Conservation (phyloP, 345 rosid species). For the Citrus mangshanensis region DNA sequence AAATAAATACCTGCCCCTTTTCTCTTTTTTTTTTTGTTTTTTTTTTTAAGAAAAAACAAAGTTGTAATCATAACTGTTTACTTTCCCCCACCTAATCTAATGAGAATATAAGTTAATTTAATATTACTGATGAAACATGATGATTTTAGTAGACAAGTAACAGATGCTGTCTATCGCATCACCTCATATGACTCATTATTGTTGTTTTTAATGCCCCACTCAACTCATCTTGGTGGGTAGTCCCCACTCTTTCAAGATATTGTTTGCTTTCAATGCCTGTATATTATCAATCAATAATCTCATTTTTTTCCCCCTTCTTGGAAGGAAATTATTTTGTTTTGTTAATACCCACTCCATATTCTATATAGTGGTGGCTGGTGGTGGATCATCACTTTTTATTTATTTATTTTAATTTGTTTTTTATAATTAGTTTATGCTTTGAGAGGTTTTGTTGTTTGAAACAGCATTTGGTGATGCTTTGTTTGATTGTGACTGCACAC, state of each 20-base stretch:
- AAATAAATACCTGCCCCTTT: not conserved
- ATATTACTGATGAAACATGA: not conserved
- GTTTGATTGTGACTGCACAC: constrained; percentile 16
- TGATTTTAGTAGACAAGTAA: constrained; percentile 14
- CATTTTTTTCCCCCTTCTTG: not conserved
- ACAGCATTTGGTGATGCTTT: constrained; percentile 6
- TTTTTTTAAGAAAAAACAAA: not conserved
- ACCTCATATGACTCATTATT: constrained; percentile 29
- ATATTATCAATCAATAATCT: not conserved
- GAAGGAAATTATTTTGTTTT: not conserved
- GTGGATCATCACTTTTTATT: constrained; percentile 1
- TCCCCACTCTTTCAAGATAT: constrained; percentile 29
- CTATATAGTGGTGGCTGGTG: not conserved
- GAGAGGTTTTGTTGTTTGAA: constrained; percentile 8
- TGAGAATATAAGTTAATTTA: constrained; percentile 18
- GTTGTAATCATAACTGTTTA: constrained; percentile 27
- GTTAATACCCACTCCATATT: constrained; percentile 12
- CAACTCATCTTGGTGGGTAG: constrained; percentile 31
- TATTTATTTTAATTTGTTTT: not conserved
- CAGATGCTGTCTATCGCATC: constrained; percentile 14
- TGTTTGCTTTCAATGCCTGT: constrained; percentile 18
- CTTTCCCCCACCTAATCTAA: constrained; percentile 43
- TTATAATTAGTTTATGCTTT: not conserved
- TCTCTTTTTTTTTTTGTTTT: not conserved
- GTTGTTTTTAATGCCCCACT: constrained; percentile 36